Percentiles rank a stretch among this genome's conserved stretches.
Evolutionary conservation across 2,329 filamentous ascomycete genomes (phyloP).

Genomic region (Pseudogymnoascus sp.): DNA sequence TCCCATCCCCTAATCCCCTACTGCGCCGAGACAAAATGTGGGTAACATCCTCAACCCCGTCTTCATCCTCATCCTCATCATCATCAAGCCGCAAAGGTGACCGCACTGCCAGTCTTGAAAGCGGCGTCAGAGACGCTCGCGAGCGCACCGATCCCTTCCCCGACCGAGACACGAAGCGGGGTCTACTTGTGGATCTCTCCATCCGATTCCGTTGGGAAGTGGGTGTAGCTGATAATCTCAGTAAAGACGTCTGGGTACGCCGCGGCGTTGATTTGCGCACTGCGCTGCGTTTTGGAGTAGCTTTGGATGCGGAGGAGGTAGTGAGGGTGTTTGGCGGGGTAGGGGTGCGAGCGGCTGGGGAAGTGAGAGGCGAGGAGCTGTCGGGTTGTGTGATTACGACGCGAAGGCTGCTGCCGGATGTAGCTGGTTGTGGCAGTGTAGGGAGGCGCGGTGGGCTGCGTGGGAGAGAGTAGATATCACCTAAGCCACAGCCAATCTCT

Average conservation of each 20-base stretch:
- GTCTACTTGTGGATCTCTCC: constrained; percentile 2
- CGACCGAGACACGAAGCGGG: background rate
- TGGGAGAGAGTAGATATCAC: background rate
- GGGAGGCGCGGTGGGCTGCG: background rate
- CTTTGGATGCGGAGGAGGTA: background rate
- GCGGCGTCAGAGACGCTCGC: background rate
- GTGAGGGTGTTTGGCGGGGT: background rate
- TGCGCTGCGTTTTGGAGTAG: background rate
- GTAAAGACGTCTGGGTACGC: background rate
- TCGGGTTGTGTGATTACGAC: background rate
- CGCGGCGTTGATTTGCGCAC: background rate
- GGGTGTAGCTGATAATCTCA: background rate
- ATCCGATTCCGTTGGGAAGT: background rate
- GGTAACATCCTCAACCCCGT: background rate
- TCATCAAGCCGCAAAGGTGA: background rate
- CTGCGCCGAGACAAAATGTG: constrained; percentile 16
- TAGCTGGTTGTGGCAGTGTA: background rate
- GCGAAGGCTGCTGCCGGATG: background rate
- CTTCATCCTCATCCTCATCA: background rate
- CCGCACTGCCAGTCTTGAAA: background rate
- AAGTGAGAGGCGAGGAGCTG: background rate
- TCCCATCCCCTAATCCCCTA: constrained; percentile 22
- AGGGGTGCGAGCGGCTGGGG: background rate
- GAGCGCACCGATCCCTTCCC: background rate
- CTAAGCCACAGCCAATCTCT: background rate